Conservation (phyloP, 352 stramenopile species). For the Phytophthora ohioensis region DNA sequence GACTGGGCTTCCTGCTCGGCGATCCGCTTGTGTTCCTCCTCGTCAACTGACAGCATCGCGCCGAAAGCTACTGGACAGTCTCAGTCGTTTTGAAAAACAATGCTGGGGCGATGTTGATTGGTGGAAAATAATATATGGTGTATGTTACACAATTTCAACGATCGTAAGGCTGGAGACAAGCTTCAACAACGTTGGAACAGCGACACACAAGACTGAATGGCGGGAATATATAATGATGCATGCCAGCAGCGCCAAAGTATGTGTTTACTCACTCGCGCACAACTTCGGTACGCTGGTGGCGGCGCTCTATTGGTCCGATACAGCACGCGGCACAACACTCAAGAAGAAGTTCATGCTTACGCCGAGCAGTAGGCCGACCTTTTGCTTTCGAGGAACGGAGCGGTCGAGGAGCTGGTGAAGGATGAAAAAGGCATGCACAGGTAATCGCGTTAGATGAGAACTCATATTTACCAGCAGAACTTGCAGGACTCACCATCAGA, state of each 20-base stretch:
- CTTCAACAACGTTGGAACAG: neutral
- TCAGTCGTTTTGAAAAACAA: slow-evolving; percentile 18
- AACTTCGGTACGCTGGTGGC: slow-evolving; percentile 9
- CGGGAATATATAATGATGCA: slow-evolving; percentile 42
- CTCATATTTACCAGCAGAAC: neutral
- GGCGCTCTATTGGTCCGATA: slow-evolving; percentile 66
- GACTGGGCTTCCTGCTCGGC: slow-evolving; percentile 23
- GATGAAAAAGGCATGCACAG: neutral
- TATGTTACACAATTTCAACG: slow-evolving; percentile 15
- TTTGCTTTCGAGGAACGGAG: slow-evolving; percentile 88
- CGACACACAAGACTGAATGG: slow-evolving; percentile 16
- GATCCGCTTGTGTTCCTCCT: slow-evolving; percentile 50
- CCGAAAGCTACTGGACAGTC: slow-evolving; percentile 9
- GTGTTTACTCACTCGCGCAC: neutral
- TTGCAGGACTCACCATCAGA: slow-evolving; percentile 68
- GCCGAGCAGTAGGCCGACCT: slow-evolving; percentile 84
- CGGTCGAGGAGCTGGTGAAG: slow-evolving; percentile 76
- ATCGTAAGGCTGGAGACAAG: neutral
- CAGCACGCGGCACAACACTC: slow-evolving; percentile 84
- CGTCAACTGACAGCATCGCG: slow-evolving; percentile 57
- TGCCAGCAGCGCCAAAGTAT: slow-evolving; percentile 15
- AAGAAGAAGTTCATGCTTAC: slow-evolving; percentile 93
- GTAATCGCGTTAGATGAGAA: slow-evolving; percentile 11
- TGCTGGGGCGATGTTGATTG: slow-evolving; percentile 25
- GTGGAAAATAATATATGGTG: slow-evolving; percentile 20